These are phyloP conservation scores for Citrullus amarus DNA, from an alignment of 306 rosid species.

Conservation along the genomic window DNA sequence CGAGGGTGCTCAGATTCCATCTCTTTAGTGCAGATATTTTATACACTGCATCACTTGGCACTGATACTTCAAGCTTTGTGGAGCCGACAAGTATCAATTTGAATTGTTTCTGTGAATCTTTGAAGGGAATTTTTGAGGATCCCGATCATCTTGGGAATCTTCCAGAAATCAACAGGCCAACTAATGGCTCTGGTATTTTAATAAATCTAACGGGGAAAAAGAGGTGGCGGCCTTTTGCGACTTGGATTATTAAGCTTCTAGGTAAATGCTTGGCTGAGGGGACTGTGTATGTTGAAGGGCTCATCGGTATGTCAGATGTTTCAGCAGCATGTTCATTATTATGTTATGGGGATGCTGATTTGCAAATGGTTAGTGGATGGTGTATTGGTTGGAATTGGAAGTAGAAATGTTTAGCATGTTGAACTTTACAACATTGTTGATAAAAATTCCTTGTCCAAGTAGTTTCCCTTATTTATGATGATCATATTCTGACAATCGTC, in stretches of 20 bases:
- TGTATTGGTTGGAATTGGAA: conserved; percentile 1
- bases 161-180: conserved; percentile 37
- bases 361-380: conserved; percentile 59
- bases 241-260: conserved; percentile 75
- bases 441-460: conserved; percentile 7
- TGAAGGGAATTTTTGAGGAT: conserved; percentile 29
- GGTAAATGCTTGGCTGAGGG: conserved; percentile 73
- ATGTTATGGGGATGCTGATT: conserved; percentile 72
- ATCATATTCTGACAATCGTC: conserved; percentile 1
- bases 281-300: conserved; percentile 78
- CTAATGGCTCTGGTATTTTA: conserved; percentile 54
- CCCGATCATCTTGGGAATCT: conserved; percentile 52
- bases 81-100: conserved; percentile 34
- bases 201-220: conserved; percentile 39
- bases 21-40: conserved; percentile 41
- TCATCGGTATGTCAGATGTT: conserved; percentile 47
- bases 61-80: conserved; percentile 15
- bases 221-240: conserved; percentile 73
- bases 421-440: conserved; percentile 4
- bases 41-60: conserved; percentile 33
- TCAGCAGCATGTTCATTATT: conserved; percentile 60
- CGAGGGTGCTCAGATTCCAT: neutral
- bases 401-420: neutral
- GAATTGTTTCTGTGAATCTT: conserved; percentile 54
- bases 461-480: conserved; percentile 2